Evolutionary conservation across 352 stramenopile genomes (phyloP).

Genomic region (Phytopythium boreale): DNA sequence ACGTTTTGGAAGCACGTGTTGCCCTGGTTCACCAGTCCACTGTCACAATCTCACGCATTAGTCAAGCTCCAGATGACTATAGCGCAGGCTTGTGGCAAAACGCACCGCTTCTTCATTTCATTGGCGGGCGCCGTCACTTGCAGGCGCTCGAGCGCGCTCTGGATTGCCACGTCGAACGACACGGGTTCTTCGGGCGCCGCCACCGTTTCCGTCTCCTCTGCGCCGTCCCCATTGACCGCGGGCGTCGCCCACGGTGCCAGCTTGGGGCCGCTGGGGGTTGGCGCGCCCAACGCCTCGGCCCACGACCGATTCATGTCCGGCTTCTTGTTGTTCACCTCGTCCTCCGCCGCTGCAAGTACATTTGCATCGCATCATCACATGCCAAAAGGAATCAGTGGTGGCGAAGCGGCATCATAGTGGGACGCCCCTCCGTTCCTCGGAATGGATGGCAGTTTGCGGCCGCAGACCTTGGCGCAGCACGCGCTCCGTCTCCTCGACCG

Average conservation of each 20-base stretch:
- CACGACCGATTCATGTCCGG: conserved; percentile 46
- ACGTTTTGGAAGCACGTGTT: conserved; percentile 90
- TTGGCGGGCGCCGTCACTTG: conserved; percentile 59
- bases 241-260: conserved; percentile 27
- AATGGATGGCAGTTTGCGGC: neutral
- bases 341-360: conserved; percentile 3
- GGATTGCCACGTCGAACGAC: conserved; percentile 64
- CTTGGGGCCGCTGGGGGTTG: conserved; percentile 17
- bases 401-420: no score
- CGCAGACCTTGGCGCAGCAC: conserved; percentile 43
- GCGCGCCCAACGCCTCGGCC: conserved; percentile 49
- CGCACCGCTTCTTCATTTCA: conserved; percentile 82
- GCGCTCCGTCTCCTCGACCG: conserved; percentile 55
- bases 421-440: neutral
- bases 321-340: conserved; percentile 1
- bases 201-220: neutral
- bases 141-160: conserved; percentile 49
- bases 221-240: neutral
- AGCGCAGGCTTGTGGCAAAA: neutral
- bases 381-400: neutral
- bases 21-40: conserved; percentile 79
- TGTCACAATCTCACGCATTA: conserved; percentile 12
- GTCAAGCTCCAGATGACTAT: neutral
- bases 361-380: neutral
- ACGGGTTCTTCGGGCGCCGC: conserved; percentile 18